Percentiles rank a stretch among this genome's conserved stretches.
Conservation (phyloP, 2,329 filamentous ascomycete genomes). For the Hypoxylon sp. region DNA sequence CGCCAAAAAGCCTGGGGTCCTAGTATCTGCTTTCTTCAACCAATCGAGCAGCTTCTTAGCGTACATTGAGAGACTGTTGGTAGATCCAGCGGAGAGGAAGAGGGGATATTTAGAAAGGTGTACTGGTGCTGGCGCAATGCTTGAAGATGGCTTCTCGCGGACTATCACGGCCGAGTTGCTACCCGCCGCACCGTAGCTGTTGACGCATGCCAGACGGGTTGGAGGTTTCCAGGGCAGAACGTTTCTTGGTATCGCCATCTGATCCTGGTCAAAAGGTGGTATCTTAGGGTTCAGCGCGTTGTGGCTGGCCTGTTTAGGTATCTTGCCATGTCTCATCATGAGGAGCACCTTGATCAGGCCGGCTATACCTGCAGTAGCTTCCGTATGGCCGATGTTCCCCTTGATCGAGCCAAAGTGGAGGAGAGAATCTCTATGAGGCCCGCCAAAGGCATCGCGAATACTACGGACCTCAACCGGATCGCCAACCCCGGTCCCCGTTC, state of each 20-base stretch:
- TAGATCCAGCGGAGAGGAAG: background rate
- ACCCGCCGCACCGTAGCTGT: slow-evolving; percentile 37
- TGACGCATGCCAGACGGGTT: slow-evolving; percentile 41
- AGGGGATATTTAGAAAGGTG: too few species aligned
- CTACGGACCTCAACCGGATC: slow-evolving; percentile 14
- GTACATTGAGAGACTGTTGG: background rate
- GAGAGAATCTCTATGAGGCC: slow-evolving; percentile 42
- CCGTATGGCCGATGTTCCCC: slow-evolving; percentile 35
- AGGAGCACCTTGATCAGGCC: slow-evolving; percentile 38
- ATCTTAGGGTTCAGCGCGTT: slow-evolving; percentile 16
- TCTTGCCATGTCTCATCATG: slow-evolving; percentile 35
- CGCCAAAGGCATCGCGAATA: slow-evolving; percentile 35
- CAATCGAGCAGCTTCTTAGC: background rate
- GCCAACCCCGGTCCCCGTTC: slow-evolving; percentile 54
- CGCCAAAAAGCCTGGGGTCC: background rate
- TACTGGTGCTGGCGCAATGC: too few species aligned
- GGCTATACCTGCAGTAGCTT: slow-evolving; percentile 34
- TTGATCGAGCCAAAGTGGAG: too few species aligned
- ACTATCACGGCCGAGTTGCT: slow-evolving; percentile 35
- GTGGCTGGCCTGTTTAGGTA: slow-evolving; percentile 30
- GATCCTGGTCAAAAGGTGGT: slow-evolving; percentile 17
- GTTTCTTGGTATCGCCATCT: slow-evolving; percentile 23
- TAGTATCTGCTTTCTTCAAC: background rate
- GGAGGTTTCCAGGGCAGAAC: slow-evolving; percentile 20
- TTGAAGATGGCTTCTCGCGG: too few species aligned